These are phyloP conservation scores for Hygrophorus pudorinus DNA, from an alignment of 768 basidiomycete species.

Conservation along the genomic window DNA sequence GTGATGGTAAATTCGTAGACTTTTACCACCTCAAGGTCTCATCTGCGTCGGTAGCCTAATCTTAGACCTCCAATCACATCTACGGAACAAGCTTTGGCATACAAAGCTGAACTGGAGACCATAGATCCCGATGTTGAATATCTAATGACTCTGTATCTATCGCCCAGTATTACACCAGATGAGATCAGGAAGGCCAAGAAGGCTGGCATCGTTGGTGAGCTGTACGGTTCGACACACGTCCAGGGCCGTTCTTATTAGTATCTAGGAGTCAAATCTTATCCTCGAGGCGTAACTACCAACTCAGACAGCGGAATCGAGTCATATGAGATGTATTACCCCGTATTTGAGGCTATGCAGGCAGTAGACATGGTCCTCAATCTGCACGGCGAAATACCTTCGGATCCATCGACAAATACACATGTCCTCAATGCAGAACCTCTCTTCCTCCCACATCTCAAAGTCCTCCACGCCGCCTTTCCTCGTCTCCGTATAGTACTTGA, in stretches of 20 bases:
- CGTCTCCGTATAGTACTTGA: constrained; percentile 90
- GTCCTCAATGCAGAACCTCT: constrained; percentile 86
- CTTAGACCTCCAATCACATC: constrained; percentile 80
- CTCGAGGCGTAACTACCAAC: constrained; percentile 95
- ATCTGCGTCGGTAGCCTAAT: constrained; percentile 59
- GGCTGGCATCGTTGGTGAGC: constrained; percentile 65
- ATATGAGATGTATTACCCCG: constrained; percentile 85
- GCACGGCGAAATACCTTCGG: constrained; percentile 96
- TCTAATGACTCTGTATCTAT: constrained; percentile 96
- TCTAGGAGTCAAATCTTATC: constrained; percentile 88
- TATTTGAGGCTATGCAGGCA: constrained; percentile 91
- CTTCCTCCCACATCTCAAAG: constrained; percentile 81
- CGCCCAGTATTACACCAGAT: constrained; percentile 78
- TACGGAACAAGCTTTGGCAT: constrained; percentile 70
- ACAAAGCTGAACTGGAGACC: constrained; percentile 62
- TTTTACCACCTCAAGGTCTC: not conserved
- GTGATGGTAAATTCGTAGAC: constrained; percentile 66
- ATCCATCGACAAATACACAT: constrained; percentile 64
- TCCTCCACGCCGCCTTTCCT: constrained; percentile 79
- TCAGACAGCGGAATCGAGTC: constrained; percentile 95
- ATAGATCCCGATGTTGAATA: constrained; percentile 77
- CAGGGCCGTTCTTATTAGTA: constrained; percentile 15
- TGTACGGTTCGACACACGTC: constrained; percentile 12
- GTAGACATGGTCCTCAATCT: constrained; percentile 92
- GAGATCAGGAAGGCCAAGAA: constrained; percentile 82